Evolutionary conservation across 2,329 filamentous ascomycete genomes (phyloP).

Genomic region (Ophiostoma triangulosporum): DNA sequence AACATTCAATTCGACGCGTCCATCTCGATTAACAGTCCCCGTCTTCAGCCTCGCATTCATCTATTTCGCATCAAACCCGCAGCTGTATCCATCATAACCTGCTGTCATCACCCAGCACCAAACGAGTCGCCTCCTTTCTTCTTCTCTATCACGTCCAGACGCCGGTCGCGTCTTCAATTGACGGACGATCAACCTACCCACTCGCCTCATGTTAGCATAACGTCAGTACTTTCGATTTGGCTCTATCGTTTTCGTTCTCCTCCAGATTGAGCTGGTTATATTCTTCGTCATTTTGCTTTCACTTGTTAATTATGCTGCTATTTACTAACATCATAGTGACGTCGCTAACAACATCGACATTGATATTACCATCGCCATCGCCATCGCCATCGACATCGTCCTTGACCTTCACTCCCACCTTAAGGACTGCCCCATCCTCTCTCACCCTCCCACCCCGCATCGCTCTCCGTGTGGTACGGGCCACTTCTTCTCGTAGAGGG

Average conservation of each 20-base stretch:
- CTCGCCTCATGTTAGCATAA: neutral
- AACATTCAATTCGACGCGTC: neutral
- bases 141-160: neutral
- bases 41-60: neutral
- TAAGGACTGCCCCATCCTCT: neutral
- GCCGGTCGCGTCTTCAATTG: neutral
- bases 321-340: no score
- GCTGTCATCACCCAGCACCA: neutral
- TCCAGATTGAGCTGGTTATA: no score
- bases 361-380: no score
- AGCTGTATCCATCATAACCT: neutral
- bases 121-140: neutral
- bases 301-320: no score
- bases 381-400: neutral
- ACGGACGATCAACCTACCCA: neutral
- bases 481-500: conserved; percentile 16
- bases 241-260: no score
- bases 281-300: no score
- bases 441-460: conserved; percentile 7
- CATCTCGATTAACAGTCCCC: neutral
- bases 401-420: neutral
- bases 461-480: conserved; percentile 21
- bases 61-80: neutral
- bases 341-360: neutral
- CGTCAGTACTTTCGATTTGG: neutral